These are phyloP conservation scores for Penicillium sp. DNA, from an alignment of 2,329 filamentous ascomycete species.

Conservation along the genomic window DNA sequence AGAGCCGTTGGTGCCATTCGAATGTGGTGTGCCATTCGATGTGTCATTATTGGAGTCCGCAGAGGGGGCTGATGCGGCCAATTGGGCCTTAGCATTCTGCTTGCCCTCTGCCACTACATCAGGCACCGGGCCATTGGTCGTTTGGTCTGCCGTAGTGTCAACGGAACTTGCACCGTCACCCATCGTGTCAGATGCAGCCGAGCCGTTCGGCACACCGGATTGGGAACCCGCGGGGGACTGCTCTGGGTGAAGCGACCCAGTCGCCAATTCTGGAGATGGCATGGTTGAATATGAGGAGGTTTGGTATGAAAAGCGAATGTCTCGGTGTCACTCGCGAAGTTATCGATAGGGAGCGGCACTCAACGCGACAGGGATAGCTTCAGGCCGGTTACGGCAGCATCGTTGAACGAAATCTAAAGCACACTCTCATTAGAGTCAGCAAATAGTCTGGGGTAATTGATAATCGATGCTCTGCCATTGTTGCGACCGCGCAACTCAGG, in stretches of 20 bases:
- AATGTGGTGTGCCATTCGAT: slow-evolving; percentile 27
- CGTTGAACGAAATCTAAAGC: slow-evolving; percentile 22
- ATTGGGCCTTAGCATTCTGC: slow-evolving; percentile 58
- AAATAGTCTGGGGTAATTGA: neutral
- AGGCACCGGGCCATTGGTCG: slow-evolving; percentile 27
- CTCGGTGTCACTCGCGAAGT: slow-evolving; percentile 22
- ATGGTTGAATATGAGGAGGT: slow-evolving; percentile 22
- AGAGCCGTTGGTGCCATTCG: slow-evolving; percentile 49
- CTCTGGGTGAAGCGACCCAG: slow-evolving; percentile 23
- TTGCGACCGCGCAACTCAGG: slow-evolving; percentile 14
- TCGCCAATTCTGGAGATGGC: slow-evolving; percentile 36
- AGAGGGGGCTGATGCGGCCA: slow-evolving; percentile 51
- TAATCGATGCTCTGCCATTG: slow-evolving; percentile 1
- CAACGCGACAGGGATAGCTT: slow-evolving; percentile 25
- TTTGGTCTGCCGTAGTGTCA: slow-evolving; percentile 24
- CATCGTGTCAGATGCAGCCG: slow-evolving; percentile 22
- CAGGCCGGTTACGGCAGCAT: slow-evolving; percentile 32
- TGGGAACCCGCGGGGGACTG: slow-evolving; percentile 25
- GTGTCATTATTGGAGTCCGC: slow-evolving; percentile 31
- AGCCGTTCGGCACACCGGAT: slow-evolving; percentile 26
- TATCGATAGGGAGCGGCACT: slow-evolving; percentile 21
- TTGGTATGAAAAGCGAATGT: slow-evolving; percentile 5
- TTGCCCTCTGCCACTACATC: slow-evolving; percentile 58
- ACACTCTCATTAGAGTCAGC: slow-evolving; percentile 9
- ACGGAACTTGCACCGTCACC: slow-evolving; percentile 23